Conservation (phyloP, 1,284 basidiomycete genomes). For the Irpex lacteus region DNA sequence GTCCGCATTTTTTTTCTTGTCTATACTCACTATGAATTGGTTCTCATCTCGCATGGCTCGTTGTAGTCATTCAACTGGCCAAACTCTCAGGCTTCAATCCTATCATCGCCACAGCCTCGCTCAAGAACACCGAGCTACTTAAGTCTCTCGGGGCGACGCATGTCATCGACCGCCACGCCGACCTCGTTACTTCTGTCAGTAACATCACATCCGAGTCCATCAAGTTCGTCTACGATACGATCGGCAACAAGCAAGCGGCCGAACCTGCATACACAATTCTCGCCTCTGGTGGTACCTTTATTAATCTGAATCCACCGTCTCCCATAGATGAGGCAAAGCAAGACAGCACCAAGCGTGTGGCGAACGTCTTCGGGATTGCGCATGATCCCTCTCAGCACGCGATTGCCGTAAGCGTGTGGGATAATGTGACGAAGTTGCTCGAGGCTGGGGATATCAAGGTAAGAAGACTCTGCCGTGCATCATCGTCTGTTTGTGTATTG, state of each 20-base stretch:
- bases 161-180: constrained; percentile 42
- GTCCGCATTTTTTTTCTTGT: constrained; percentile 10
- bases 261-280: constrained; percentile 12
- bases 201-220: constrained; percentile 28
- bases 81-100: constrained; percentile 50
- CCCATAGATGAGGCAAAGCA: constrained; percentile 7
- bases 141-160: constrained; percentile 52
- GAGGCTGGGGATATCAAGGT: not conserved
- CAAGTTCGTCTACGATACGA: constrained; percentile 37
- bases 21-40: not conserved
- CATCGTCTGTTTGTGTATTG: not conserved
- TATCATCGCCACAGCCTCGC: constrained; percentile 52
- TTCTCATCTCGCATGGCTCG: not conserved
- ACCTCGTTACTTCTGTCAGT: constrained; percentile 9
- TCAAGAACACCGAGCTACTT: constrained; percentile 39
- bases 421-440: not conserved
- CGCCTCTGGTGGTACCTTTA: constrained; percentile 18
- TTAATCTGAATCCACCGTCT: constrained; percentile 2
- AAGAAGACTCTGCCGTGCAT: no score
- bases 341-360: constrained; percentile 4
- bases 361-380: constrained; percentile 7
- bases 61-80: constrained; percentile 52
- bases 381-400: constrained; percentile 1
- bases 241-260: constrained; percentile 17
- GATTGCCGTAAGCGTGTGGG: not conserved